A percentile compares a stretch with the other conserved stretches of the same genome.
Evolutionary conservation across 1,284 basidiomycete species (phyloP).

Genomic region (Heterobasidion parviporum): DNA sequence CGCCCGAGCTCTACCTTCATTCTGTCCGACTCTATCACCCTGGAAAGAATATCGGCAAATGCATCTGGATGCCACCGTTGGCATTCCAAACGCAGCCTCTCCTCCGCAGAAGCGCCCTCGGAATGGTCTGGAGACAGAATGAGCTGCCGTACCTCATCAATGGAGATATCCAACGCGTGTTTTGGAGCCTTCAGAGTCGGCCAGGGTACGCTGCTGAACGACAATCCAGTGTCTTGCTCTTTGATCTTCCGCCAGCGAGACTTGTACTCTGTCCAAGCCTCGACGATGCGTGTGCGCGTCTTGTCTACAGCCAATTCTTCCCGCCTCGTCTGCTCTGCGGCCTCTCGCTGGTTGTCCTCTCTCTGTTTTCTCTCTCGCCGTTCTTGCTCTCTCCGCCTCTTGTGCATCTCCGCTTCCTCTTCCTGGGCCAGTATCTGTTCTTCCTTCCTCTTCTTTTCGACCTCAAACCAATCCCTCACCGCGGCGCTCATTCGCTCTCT

Average conservation of each 20-base stretch:
- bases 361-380: constrained; percentile 29
- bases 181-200: constrained; percentile 39
- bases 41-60: no score
- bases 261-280: constrained; percentile 58
- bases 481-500: no score
- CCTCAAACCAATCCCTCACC: no score
- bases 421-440: background rate
- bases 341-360: constrained; percentile 18
- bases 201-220: constrained; percentile 65
- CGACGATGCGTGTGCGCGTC: constrained; percentile 16
- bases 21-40: no score
- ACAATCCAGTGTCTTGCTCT: constrained; percentile 24
- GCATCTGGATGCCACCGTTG: no score
- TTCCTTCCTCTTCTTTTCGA: background rate
- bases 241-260: constrained; percentile 46
- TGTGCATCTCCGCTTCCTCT: background rate
- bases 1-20: no score
- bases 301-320: no score
- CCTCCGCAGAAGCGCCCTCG: no score
- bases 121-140: constrained; percentile 57
- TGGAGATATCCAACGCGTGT: constrained; percentile 39
- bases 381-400: background rate
- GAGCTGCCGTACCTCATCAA: constrained; percentile 42
- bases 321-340: no score
- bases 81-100: no score